phyloP scores from a whole-genome alignment of 1,284 basidiomycete species.

The Ustilago esculenta region DNA sequence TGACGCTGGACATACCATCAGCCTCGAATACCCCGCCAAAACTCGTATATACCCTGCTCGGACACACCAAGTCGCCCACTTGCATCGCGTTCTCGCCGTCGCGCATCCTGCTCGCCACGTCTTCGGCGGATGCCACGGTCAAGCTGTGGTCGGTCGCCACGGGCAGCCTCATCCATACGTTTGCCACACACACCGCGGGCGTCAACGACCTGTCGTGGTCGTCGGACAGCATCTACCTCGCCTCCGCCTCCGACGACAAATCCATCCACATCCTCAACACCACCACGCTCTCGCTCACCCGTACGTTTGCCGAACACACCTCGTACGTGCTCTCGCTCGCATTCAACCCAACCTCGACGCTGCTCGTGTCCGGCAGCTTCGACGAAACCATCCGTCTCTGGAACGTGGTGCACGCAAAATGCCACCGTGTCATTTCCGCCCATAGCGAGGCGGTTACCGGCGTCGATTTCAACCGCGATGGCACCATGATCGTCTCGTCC shows the following conservation, averaged over 20 bases:
- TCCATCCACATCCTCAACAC: constrained; percentile 52
- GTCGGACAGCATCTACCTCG: constrained; percentile 52
- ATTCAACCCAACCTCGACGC: constrained; percentile 86
- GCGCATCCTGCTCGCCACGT: constrained; percentile 66
- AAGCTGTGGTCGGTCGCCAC: constrained; percentile 53
- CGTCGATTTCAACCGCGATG: constrained; percentile 91
- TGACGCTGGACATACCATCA: constrained; percentile 11
- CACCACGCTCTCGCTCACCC: constrained; percentile 21
- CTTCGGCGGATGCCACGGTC: constrained; percentile 67
- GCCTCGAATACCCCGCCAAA: neutral
- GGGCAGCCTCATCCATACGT: constrained; percentile 43
- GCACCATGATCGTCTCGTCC: constrained; percentile 89
- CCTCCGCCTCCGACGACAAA: constrained; percentile 58
- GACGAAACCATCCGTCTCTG: constrained; percentile 95
- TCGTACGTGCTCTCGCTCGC: constrained; percentile 92
- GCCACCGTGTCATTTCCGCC: constrained; percentile 73
- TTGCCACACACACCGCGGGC: constrained; percentile 37
- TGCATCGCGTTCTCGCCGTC: constrained; percentile 69
- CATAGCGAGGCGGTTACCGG: constrained; percentile 96
- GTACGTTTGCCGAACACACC: constrained; percentile 78
- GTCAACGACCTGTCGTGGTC: constrained; percentile 62
- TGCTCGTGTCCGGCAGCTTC: constrained; percentile 89
- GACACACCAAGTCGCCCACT: constrained; percentile 69
- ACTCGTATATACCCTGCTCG: constrained; percentile 67
- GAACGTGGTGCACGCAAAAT: constrained; percentile 79